phyloP scores from a whole-genome alignment of 208 protist genomes.

The Trypanosoma vivax region DNA sequence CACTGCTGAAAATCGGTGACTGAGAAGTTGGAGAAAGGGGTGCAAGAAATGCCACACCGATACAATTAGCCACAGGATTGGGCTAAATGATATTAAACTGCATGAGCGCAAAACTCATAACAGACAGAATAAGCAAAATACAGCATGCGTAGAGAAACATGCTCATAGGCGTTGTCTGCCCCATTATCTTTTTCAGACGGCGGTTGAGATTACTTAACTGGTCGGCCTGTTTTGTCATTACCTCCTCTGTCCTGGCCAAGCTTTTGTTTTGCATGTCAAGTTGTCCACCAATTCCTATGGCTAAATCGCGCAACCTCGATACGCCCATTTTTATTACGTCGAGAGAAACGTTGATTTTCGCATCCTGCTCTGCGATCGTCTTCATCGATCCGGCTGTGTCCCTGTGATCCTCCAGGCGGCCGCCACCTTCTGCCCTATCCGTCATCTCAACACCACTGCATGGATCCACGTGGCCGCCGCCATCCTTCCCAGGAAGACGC shows the following conservation, averaged over 20 bases:
- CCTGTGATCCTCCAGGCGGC: constrained; percentile 50
- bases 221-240: constrained; percentile 41
- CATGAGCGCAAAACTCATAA: constrained; percentile 60
- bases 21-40: neutral
- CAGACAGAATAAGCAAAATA: constrained; percentile 46
- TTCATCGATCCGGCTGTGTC: constrained; percentile 60
- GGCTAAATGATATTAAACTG: constrained; percentile 61
- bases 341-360: constrained; percentile 55
- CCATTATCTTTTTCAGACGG: constrained; percentile 46
- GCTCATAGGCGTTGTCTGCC: constrained; percentile 57
- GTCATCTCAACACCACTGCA: constrained; percentile 27
- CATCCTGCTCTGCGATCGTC: constrained; percentile 46
- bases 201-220: constrained; percentile 45
- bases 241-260: constrained; percentile 55
- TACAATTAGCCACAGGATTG: neutral
- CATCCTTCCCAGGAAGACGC: constrained; percentile 22
- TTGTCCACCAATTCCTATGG: constrained; percentile 49
- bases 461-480: constrained; percentile 14
- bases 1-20: too few species aligned
- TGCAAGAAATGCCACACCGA: too few species aligned
- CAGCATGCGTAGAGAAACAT: constrained; percentile 55
- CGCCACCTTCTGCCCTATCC: constrained; percentile 50
- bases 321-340: constrained; percentile 56
- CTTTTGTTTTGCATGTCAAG: constrained; percentile 67
- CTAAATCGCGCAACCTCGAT: constrained; percentile 40